Evolutionary conservation across 1,284 basidiomycete genomes (phyloP), one percentile per base, ranked within the genome.

Genomic region (Apiotrichum gamsii): DNA sequence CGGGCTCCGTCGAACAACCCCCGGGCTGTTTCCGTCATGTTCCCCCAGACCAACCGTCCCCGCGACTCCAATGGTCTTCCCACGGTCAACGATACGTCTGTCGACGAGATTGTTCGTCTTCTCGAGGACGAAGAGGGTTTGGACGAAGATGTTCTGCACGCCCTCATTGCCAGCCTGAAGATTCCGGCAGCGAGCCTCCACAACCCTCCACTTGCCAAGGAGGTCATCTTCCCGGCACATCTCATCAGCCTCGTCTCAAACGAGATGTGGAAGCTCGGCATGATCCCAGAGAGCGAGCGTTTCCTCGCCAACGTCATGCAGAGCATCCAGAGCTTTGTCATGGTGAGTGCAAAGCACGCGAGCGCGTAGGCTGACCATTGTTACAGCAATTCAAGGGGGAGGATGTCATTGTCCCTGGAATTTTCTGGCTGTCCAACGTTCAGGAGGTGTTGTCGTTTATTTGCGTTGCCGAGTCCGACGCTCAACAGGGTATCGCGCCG

Each of bases 231-330:
- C 85, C 95, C 95, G 5, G 94, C 95, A n/a, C 97, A 98, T 72
- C 81, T 99, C 51, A 98, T 98, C 73, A 90, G 87, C 62, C 77
- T 98, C 41, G 86, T 96, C 51, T 95, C 91, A 18, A 99, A 98
- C 72, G 95, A 98, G 74, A 98, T 98, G 94, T 99, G 95, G 95
- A 97, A 97, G 75, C 90, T 96, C 64, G 91, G 93, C 23, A 82
- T 99, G 62, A 96, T 98, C 60, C 80, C 84, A 21, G 94, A 98
- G 72, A 95, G 90, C 72, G 95, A 98, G 72, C 80, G 93, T 31
- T 98, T 98, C 81, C 78, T 99, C 51, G 95, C 95, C 32, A 97
- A 96, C 65, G 89, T 98, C 48, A 98, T 98, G 94, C 93, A 97
- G 72, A 88, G 86, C 15, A 87, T 99, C 54, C 95, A 99, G 76